These are phyloP conservation scores for Castanea mollissima DNA, from an alignment of 306 rosid genomes.

Conservation along the genomic window DNA sequence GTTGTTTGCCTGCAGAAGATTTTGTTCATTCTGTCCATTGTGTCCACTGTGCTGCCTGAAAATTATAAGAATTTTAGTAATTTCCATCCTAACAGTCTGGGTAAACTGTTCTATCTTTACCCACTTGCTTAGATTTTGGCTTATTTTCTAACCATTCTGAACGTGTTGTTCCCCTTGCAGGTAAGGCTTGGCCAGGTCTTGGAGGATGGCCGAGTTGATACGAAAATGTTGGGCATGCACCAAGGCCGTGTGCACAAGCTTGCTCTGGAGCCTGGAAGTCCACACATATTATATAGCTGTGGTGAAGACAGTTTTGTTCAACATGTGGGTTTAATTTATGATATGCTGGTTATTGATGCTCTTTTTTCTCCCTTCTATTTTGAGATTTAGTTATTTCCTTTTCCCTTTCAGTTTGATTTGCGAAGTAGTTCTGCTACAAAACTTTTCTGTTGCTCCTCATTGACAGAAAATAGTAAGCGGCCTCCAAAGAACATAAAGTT, in stretches of 20 bases:
- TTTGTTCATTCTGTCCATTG: background rate
- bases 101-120: background rate
- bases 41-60: background rate
- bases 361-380: slow-evolving; percentile 26
- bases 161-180: slow-evolving; percentile 25
- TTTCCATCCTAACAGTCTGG: background rate
- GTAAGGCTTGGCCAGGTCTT: slow-evolving; percentile 52
- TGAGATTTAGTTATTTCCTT: slow-evolving; percentile 32
- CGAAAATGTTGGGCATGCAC: slow-evolving; percentile 52
- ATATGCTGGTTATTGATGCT: slow-evolving; percentile 24
- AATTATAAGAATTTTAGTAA: background rate
- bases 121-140: slow-evolving; percentile 10
- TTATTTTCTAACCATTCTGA: slow-evolving; percentile 13
- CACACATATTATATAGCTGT: slow-evolving; percentile 53
- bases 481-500: slow-evolving; percentile 31
- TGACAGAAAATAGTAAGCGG: slow-evolving; percentile 30
- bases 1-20: background rate
- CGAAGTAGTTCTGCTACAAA: slow-evolving; percentile 50
- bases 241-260: slow-evolving; percentile 51
- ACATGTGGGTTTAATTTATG: slow-evolving; percentile 50
- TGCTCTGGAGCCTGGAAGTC: slow-evolving; percentile 69
- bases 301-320: slow-evolving; percentile 63
- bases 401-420: slow-evolving; percentile 61
- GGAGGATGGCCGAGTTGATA: slow-evolving; percentile 46
- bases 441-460: slow-evolving; percentile 44